Evolutionary conservation across 2,329 filamentous ascomycete species (phyloP), one percentile per base, ranked within the genome.

Genomic region (Graphium sp.): DNA sequence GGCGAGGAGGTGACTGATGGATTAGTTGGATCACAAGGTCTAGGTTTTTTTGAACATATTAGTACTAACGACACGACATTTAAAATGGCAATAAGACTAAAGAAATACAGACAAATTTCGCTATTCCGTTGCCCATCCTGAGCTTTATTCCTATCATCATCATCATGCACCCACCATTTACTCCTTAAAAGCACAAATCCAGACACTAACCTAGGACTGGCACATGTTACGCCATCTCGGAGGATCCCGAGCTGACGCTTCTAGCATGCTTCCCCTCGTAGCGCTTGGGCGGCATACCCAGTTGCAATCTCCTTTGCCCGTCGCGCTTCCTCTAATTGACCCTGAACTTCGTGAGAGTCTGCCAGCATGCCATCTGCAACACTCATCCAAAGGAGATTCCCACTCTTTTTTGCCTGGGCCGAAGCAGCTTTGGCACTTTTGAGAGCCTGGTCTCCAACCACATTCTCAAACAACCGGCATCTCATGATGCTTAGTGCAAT

Each of bases 401-500:
- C 74, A 39, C 73, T 77, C 45, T 69, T 68, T 37, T 67, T 65
- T 5, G 77, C 75, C 53, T 80, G 74, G 23, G 64, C 65, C 15
- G 66, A 63, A 15, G 73, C 76, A 1, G 79, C 78, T 37, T 66
- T 64, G 5, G 77, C 75, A 43, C 76, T 80, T 52, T 84, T 84
- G 34, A 81, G 62, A 0, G 78, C 76, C 47, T 85, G 79, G 33
- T 79, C 76, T 28, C 83, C 83, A 4, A 91, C 71, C 10, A 85
- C 76, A 34, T 78, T 77, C 25, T 76, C 74, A 49, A 85, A 94
- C 42, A 93, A 78, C 29, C 74, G 69, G 43, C 67, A 73, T 29
- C 79, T 77, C 78, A 94, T 91, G 37, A 89, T 74, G 39, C 74
- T 84, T 34, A 94, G 67, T 5, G 78, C 74, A 37, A 94, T 78